Base-by-base conservation (phyloP, 306 rosid species). In the Abrus precatorius region DNA sequence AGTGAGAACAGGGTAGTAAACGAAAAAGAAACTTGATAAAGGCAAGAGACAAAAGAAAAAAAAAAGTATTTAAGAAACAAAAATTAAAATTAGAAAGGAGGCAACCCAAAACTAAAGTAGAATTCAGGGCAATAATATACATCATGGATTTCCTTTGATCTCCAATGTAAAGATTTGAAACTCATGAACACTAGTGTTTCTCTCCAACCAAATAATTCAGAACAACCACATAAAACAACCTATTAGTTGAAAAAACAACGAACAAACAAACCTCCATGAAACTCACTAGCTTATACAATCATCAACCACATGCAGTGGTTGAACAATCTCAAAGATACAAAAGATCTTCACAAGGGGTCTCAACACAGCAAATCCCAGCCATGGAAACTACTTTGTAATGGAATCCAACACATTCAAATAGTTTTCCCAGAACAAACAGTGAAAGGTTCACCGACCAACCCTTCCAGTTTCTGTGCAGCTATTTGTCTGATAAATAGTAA, bases 111-210 rank as follows among this genome's bases (percentile, higher is more conserved):
- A 32, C 30, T 69, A 48, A 29, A 69, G 76, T 7, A 50, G 62
- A 52, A 32, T 73, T 14, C 34, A 41, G 67, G 13, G 27, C 52
- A 41, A 73, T 20, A 32, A 33, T 52, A 72, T 27, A 72, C 5
- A 40, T 73, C 11, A 14, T 5, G 66, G 27, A 55, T 73, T 20
- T 56, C 67, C 13, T 55, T 41, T 45, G 14, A 69, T 69, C 70
- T 69, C 43, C 52, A 45, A 7, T 6, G 10, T 57, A 69, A 69
- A 79, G 53, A 63, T 33, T 79, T 69, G 69, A 79, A 65, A 30
- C 28, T 41, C 68, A 10, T 78, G 57, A 78, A 53, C n/a, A 38
- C 64, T 50, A 52, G 5, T 66, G 13, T 38, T 53, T 69, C 61
- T 59, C 75, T 79, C 52, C 7, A 44, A 41, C 48, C 48, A 3